Conservation (phyloP, 1,284 basidiomycete species). For the Coniferiporia weirii region DNA sequence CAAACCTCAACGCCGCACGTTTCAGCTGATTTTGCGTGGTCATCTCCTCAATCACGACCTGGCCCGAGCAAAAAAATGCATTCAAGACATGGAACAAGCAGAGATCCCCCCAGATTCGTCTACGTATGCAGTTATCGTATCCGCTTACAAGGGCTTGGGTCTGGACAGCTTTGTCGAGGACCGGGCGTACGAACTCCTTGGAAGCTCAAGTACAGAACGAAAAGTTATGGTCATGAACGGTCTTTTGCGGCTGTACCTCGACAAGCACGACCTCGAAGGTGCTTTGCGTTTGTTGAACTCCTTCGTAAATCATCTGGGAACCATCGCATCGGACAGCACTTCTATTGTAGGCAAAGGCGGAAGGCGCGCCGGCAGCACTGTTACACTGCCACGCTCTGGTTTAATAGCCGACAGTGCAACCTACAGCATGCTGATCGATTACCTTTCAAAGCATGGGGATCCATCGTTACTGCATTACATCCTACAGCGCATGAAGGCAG, state of each 20-base stretch:
- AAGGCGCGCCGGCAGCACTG: conserved; percentile 7
- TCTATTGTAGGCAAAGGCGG: conserved; percentile 25
- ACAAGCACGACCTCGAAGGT: conserved; percentile 43
- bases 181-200: conserved; percentile 45
- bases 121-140: conserved; percentile 55
- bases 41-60: conserved; percentile 66
- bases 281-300: conserved; percentile 24
- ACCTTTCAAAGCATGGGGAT: conserved; percentile 31
- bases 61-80: conserved; percentile 42
- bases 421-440: conserved; percentile 59
- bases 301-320: not conserved
- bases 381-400: conserved; percentile 5
- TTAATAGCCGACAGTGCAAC: conserved; percentile 43
- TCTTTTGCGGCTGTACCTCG: conserved; percentile 54
- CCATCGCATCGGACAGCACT: not conserved
- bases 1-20: conserved; percentile 53
- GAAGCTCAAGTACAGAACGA: conserved; percentile 31
- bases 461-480: conserved; percentile 42
- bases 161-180: conserved; percentile 48
- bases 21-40: conserved; percentile 58
- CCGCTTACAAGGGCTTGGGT: conserved; percentile 56
- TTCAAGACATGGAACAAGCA: conserved; percentile 50
- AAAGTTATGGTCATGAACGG: conserved; percentile 56
- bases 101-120: conserved; percentile 48
- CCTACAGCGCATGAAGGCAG: conserved; percentile 41